Evolutionary conservation across 2,329 filamentous ascomycete genomes (phyloP).

Genomic region (Penicillium crustosum): DNA sequence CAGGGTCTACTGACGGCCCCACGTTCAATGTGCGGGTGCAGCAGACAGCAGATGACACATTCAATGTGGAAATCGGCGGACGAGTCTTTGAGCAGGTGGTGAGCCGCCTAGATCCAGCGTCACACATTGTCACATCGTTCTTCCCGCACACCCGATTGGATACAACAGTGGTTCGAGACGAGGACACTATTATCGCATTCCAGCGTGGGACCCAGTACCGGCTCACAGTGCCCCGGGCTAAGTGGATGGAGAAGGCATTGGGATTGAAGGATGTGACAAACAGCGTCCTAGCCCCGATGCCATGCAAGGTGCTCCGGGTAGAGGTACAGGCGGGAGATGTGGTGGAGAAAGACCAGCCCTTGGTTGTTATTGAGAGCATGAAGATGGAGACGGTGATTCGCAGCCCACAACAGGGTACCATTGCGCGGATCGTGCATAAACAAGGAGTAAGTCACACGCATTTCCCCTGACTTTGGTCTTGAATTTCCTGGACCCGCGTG

Average conservation of each 20-base stretch:
- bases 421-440: slow-evolving; percentile 72
- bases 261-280: slow-evolving; percentile 78
- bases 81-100: slow-evolving; percentile 46
- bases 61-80: slow-evolving; percentile 52
- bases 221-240: slow-evolving; percentile 58
- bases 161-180: slow-evolving; percentile 67
- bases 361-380: slow-evolving; percentile 91
- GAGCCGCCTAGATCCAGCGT: slow-evolving; percentile 47
- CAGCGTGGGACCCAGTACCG: slow-evolving; percentile 62
- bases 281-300: slow-evolving; percentile 91
- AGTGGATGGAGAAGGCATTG: slow-evolving; percentile 84
- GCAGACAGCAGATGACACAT: slow-evolving; percentile 50
- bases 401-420: slow-evolving; percentile 69
- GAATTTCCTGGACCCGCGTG: slow-evolving; percentile 10
- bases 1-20: slow-evolving; percentile 40
- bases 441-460: slow-evolving; percentile 61
- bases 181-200: slow-evolving; percentile 68
- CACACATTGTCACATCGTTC: slow-evolving; percentile 66
- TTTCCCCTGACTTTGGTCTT: background rate
- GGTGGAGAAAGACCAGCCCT: slow-evolving; percentile 80
- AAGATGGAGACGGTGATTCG: slow-evolving; percentile 87
- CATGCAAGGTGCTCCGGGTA: slow-evolving; percentile 90
- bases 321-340: slow-evolving; percentile 78
- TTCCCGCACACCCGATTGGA: slow-evolving; percentile 78
- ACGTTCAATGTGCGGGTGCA: slow-evolving; percentile 51